Conservation (phyloP, 768 basidiomycete genomes). For the Mrakia gelida region DNA sequence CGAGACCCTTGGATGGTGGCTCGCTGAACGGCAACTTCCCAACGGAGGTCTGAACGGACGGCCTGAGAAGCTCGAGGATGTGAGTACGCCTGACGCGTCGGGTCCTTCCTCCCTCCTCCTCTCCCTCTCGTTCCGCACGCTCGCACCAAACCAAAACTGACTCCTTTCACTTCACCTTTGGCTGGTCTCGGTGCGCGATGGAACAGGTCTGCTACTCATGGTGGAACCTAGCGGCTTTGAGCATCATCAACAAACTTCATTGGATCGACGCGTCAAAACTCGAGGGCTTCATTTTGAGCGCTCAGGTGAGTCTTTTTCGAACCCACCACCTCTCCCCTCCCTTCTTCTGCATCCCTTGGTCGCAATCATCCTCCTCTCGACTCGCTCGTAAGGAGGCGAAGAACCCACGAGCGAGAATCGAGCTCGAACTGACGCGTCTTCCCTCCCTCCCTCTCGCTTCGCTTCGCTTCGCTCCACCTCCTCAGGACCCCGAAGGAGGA, state of each 20-base stretch:
- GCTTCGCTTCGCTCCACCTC: too few relatives aligned
- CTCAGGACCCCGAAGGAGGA: slow-evolving; percentile 78
- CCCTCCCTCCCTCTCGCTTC: neutral
- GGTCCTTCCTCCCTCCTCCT: neutral
- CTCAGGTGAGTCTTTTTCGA: slow-evolving; percentile 58
- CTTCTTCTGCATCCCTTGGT: neutral
- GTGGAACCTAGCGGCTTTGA: slow-evolving; percentile 86
- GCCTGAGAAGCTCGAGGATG: slow-evolving; percentile 97
- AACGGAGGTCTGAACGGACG: slow-evolving; percentile 92
- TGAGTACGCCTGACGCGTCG: slow-evolving; percentile 47
- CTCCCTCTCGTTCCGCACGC: neutral
- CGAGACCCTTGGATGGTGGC: slow-evolving; percentile 85
- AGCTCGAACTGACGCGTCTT: neutral
- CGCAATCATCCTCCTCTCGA: too few relatives aligned
- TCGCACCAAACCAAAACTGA: too few relatives aligned
- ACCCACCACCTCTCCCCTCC: neutral
- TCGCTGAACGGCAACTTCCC: slow-evolving; percentile 85
- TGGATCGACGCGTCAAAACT: slow-evolving; percentile 88
- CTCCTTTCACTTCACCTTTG: too few relatives aligned
- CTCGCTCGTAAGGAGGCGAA: too few relatives aligned
- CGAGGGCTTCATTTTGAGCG: slow-evolving; percentile 73
- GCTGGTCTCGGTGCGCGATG: too few relatives aligned
- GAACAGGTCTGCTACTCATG: slow-evolving; percentile 90
- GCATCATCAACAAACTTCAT: slow-evolving; percentile 71
- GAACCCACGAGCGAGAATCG: too few relatives aligned